Base-by-base conservation (phyloP, 805 yeast genomes). In the Hanseniaspora lachancei region DNA sequence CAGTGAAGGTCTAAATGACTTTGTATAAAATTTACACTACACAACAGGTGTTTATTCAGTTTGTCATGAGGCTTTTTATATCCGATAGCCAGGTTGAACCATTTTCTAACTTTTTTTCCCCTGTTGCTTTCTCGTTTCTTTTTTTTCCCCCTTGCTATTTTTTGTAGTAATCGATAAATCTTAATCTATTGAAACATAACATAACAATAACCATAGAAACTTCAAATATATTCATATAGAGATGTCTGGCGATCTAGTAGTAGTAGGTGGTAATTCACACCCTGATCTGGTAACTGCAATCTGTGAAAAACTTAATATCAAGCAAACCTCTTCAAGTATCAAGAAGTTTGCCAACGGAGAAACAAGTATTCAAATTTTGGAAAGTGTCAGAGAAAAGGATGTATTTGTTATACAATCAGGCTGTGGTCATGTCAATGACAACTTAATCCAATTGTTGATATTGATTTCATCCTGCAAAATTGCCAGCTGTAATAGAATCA, bases 351-450 rank as follows among this genome's bases (percentile, higher is more conserved):
- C 91, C 58, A 93, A 93, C 66, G 99, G 98, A 54, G 99, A 93
- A 66, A 89, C 96, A 4, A 82, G 91, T 32, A 87, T 93, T 57
- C 84, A 83, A 57, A 79, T 93, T 56, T 76, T 77, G 55, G 95
- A 89, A 63, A 85, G 95, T 13, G 97, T 93, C 24, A 77, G 99
- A 65, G 97, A 89, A 61, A 93, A 93, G 69, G 97, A 93, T 67
- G 97, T 93, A 7, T 93, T 84, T 64, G 89, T 89, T 46, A 76
- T 89, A 50, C 96, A 89, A 68, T 77, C 72, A 56, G 95, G 95
- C 9, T 82, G 89, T 62, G 95, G 95, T 10, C 80, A 83, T 63
- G 95, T 88, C 46, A 89, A 89, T 66, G 96, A 89, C 68, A 81
- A 79, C 62, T 83, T 89, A 61, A 78, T 89, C 68, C 95, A 89